A percentile compares a stretch with the other conserved stretches of the same genome.
Conservation (phyloP, 208 protist genomes). For the Porcisia deanei region DNA sequence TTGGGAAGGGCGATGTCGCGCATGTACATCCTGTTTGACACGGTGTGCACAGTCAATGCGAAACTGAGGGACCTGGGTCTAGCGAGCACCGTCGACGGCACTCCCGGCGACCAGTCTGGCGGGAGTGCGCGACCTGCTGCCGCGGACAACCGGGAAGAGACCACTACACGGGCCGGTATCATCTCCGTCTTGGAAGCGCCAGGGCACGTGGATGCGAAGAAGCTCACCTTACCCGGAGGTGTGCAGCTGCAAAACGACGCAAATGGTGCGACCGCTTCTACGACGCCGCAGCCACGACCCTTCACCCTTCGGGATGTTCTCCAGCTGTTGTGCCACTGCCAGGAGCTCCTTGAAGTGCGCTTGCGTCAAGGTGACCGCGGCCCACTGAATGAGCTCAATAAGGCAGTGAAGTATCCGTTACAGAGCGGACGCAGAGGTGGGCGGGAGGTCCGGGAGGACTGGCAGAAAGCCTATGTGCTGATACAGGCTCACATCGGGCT, state of each 20-base stretch:
- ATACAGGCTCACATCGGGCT: slow-evolving; percentile 74
- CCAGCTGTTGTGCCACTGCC: slow-evolving; percentile 55
- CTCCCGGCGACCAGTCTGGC: background rate
- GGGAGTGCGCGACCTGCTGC: background rate
- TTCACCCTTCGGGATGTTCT: slow-evolving; percentile 39
- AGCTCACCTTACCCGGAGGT: background rate
- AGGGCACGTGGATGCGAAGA: background rate
- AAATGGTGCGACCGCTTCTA: background rate
- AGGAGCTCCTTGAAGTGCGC: slow-evolving; percentile 72
- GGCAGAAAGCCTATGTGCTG: slow-evolving; percentile 89
- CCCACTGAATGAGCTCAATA: slow-evolving; percentile 84
- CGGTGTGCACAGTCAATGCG: slow-evolving; percentile 64
- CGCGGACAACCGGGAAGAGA: background rate
- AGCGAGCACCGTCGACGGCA: background rate
- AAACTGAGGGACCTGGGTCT: slow-evolving; percentile 9
- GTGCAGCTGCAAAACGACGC: background rate
- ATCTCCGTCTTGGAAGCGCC: background rate
- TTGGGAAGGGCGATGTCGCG: slow-evolving; percentile 58
- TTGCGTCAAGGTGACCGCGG: slow-evolving; percentile 83
- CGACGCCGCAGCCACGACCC: background rate
- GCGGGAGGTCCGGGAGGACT: slow-evolving; percentile 83
- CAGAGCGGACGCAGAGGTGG: slow-evolving; percentile 64
- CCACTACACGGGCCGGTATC: background rate
- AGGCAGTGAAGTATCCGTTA: slow-evolving; percentile 61
- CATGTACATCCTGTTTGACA: slow-evolving; percentile 84